Evolutionary conservation across 2,329 filamentous ascomycete species (phyloP).

Genomic region (Colletotrichum neosansevieriae): DNA sequence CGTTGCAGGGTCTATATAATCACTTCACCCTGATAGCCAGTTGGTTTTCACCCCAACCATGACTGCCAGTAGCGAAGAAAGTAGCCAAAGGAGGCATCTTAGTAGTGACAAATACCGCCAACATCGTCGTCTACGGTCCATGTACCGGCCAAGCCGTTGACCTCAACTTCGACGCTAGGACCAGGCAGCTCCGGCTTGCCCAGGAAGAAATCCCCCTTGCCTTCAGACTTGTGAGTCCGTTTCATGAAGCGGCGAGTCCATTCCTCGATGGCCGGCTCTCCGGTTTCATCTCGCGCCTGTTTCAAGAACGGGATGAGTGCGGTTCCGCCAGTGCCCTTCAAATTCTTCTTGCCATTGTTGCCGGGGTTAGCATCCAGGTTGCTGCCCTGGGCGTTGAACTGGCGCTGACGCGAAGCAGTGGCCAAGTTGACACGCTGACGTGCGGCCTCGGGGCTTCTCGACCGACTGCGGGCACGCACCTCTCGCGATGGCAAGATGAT

Average conservation of each 20-base stretch:
- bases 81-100: conserved; percentile 9
- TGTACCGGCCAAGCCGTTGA: conserved; percentile 80
- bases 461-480: conserved; percentile 72
- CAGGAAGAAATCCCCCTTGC: conserved; percentile 68
- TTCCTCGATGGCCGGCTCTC: conserved; percentile 83
- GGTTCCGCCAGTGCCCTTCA: conserved; percentile 93
- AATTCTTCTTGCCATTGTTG: conserved; percentile 65
- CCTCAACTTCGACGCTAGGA: conserved; percentile 59
- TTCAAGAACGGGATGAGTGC: conserved; percentile 96
- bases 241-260: conserved; percentile 72
- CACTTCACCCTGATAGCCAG: not conserved
- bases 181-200: conserved; percentile 60
- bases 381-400: conserved; percentile 37
- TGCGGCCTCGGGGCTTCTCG: conserved; percentile 66
- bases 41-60: conserved; percentile 27
- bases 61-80: not conserved
- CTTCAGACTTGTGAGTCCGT: conserved; percentile 61
- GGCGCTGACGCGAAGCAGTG: conserved; percentile 63
- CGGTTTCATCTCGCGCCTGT: conserved; percentile 95
- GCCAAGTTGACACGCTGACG: conserved; percentile 71
- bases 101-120: conserved; percentile 72
- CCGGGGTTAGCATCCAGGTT: conserved; percentile 47
- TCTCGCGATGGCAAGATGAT: conserved; percentile 91
- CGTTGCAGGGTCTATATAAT: not conserved
- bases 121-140: conserved; percentile 91